Conservation (phyloP, 371 early-diverging fungal genomes). For the Globomyces sp. region DNA sequence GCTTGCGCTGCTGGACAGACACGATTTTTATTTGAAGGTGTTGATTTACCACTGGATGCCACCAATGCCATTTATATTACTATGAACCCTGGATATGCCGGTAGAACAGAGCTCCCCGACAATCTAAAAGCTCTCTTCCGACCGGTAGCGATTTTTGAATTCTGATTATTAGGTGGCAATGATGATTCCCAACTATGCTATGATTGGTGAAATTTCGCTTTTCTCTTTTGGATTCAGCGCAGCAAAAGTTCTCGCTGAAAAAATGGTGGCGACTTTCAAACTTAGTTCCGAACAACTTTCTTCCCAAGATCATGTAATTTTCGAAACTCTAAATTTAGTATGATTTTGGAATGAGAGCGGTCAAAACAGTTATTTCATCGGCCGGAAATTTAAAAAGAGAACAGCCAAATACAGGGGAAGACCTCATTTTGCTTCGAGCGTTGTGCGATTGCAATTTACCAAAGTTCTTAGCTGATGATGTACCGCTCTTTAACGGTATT, state of each 20-base stretch:
- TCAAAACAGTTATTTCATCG: slow-evolving; percentile 59
- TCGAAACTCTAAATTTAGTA: slow-evolving; percentile 22
- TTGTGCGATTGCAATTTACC: slow-evolving; percentile 59
- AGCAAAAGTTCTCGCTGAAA: slow-evolving; percentile 55
- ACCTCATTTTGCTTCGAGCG: slow-evolving; percentile 55
- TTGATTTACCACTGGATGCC: slow-evolving; percentile 53
- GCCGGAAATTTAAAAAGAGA: slow-evolving; percentile 60
- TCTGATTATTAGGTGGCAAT: slow-evolving; percentile 24
- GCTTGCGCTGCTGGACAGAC: slow-evolving; percentile 50
- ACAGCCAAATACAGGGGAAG: slow-evolving; percentile 53
- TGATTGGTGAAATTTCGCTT: slow-evolving; percentile 60
- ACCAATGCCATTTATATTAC: slow-evolving; percentile 64
- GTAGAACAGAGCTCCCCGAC: slow-evolving; percentile 62
- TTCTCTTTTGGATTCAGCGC: slow-evolving; percentile 61
- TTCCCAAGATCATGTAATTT: slow-evolving; percentile 51
- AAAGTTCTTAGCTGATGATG: slow-evolving; percentile 61
- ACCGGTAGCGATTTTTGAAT: slow-evolving; percentile 33
- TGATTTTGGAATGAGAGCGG: slow-evolving; percentile 65
- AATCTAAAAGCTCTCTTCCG: slow-evolving; percentile 61
- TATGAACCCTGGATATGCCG: slow-evolving; percentile 69
- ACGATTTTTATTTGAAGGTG: slow-evolving; percentile 56
- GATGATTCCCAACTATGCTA: slow-evolving; percentile 67
- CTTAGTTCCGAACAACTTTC: slow-evolving; percentile 60
- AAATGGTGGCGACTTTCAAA: slow-evolving; percentile 64
- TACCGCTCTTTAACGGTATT: slow-evolving; percentile 61